Base-by-base conservation (phyloP, 345 rosid genomes). In the Rhizophora mangle region DNA sequence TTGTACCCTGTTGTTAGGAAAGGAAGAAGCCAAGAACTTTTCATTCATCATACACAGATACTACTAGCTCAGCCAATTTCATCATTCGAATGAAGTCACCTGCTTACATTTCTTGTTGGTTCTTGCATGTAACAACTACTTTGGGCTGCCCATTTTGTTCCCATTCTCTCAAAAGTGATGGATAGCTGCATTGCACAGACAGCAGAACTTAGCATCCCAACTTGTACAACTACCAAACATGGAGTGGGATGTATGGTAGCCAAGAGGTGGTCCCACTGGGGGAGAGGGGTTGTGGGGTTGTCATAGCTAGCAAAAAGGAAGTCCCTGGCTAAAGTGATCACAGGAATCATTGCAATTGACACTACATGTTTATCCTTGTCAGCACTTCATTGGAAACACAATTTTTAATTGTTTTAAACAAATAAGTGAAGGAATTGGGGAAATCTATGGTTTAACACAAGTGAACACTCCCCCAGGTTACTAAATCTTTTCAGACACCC, bases 21-120 rank as follows among this genome's bases (percentile, higher is more conserved):
- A 55, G 55, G 0, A 18, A 9, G 7, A n/a, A 46, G 31, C 0
- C 1, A 26, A 21, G 29, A 8, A 13, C 22, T 55, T 30, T 46
- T 55, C 16, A 8, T 19, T 11, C 11, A 29, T 26, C n/a, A 27
- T 52, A 22, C 18, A 46, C 34, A 31, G 10, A 11, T 2, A 1
- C 21, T 64, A 31, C 47, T 22, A 43, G 24, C 31, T 62, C 43
- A 0, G 66, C 51, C 61, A 71, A 43, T 53, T 37, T 30, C 34
- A 54, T 21, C 9, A 60, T 62, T 67, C 64, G 62, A 69, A 79
- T 57, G 39, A 80, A 75, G 72, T 78, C 71, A 73, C 74, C 85
- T 70, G 74, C 91, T 90, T 90, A 90, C 98, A 90, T 90, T 90
- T 93, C 96, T 72, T 80, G 92, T 73, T 84, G 96, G 80, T 82